Conservation (phyloP, 2,329 filamentous ascomycete genomes). For the Verticillium tricorpus region DNA sequence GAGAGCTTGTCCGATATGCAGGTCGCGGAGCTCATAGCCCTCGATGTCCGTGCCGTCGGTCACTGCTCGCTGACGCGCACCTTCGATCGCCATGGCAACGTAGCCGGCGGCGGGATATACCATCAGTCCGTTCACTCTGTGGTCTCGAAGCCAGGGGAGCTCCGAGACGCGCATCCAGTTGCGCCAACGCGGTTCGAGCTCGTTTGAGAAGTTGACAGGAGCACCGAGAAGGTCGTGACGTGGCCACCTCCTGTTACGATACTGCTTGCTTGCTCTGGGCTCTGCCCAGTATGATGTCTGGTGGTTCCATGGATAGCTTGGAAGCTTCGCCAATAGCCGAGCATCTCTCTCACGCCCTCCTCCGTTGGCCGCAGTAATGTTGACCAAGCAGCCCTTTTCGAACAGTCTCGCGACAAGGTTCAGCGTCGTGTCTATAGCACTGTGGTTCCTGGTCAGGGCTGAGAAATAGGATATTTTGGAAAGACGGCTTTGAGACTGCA, state of each 20-base stretch:
- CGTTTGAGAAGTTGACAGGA: conserved; percentile 7
- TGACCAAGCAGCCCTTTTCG: not conserved
- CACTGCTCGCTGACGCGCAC: conserved; percentile 9
- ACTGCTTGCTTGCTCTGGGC: conserved; percentile 10
- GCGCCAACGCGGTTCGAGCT: conserved; percentile 9
- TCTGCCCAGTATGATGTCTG: conserved; percentile 9
- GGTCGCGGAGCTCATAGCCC: conserved; percentile 16
- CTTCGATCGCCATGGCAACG: conserved; percentile 22
- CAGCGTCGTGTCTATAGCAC: not conserved
- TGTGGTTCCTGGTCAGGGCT: conserved; percentile 5
- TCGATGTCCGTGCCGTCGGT: conserved; percentile 5
- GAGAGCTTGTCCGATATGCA: conserved; percentile 7
- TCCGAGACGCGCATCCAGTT: conserved; percentile 21
- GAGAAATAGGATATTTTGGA: not conserved
- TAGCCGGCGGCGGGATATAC: conserved; percentile 32
- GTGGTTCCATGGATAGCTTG: conserved; percentile 16
- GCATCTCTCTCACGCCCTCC: not conserved
- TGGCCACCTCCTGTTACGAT: conserved; percentile 3
- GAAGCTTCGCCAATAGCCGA: conserved; percentile 7
- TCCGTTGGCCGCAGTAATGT: conserved; percentile 1
- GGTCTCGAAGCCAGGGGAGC: conserved; percentile 41
- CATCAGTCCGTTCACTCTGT: conserved; percentile 37
- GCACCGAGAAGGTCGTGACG: conserved; percentile 10
- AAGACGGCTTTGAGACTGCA: not conserved
- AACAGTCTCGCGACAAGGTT: not conserved